Evolutionary conservation across 768 basidiomycete species (phyloP), one percentile per base, ranked within the genome.

Genomic region (Amanita exitialis): DNA sequence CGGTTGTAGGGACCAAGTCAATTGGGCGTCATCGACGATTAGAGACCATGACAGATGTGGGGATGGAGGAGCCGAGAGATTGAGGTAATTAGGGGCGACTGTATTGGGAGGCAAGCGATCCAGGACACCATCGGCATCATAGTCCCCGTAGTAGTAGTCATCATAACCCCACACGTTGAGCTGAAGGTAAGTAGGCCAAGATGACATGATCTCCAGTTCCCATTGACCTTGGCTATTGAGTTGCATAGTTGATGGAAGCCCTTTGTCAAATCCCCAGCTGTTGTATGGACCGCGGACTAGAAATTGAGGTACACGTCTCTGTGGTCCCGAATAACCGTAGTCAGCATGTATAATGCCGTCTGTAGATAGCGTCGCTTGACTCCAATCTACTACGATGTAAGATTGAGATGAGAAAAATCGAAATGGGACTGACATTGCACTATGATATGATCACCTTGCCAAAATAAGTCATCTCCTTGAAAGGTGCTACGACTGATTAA

Each of bases 71-170:
- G 89, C 86, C 25, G 92, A 90, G 71, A 96, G 82, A 68, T 96
- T 96, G 57, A 94, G 69, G 63, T 81, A 95, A 65, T 93, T 94
- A 25, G 90, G 79, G 1, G 90, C 85, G 21, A 78, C 77, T 4
- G 82, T 79, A 66, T 94, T 94, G 18, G 93, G 93, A 10, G 93
- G 90, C 6, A 95, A 78, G 49, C 93, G 89, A 59, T 95, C 93
- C 59, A 96, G 72, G 46, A 93, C 70, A 45, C 89, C 90, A 59
- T 96, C 93, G 25, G 74, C 81, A 60, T 96, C 93, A 10, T 79
- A 69, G 59, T 96, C 93, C 53, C 93, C 93, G 58, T 94, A 95
- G 70, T 85, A 96, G 70, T 80, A 96, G 59, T 94, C 81, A 61
- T 94, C 91, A 64, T 82, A 93, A 52, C 81, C 86, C 73, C 83